phyloP scores from a whole-genome alignment of 106 monocot genomes.

The Dendrobium catenatum region DNA sequence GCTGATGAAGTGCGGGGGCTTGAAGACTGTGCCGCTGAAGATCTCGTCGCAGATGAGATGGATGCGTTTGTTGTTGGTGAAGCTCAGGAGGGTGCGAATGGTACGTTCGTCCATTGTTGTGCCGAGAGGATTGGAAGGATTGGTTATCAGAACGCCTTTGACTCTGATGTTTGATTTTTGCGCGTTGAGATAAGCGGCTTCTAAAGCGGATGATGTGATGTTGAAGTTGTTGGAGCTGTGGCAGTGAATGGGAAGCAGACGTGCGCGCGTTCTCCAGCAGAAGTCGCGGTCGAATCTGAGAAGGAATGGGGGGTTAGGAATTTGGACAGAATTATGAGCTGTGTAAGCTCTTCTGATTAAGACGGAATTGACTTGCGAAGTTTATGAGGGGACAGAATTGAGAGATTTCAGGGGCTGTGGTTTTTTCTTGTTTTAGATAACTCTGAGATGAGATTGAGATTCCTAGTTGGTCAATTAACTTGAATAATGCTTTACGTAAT shows the following conservation, averaged over 20 bases:
- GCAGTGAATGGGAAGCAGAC: constrained; percentile 52
- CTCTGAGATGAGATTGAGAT: background rate
- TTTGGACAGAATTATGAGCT: background rate
- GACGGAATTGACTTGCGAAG: too few species aligned
- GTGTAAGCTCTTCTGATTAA: too few species aligned
- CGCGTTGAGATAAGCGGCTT: constrained; percentile 34
- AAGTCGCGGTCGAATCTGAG: constrained; percentile 66
- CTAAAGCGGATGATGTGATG: constrained; percentile 35
- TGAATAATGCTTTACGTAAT: background rate
- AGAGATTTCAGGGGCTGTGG: background rate
- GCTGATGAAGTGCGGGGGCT: constrained; percentile 23
- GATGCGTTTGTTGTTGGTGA: constrained; percentile 29
- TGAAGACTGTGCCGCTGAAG: constrained; percentile 33
- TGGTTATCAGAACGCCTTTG: constrained; percentile 47
- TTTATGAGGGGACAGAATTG: too few species aligned
- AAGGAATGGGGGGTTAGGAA: background rate
- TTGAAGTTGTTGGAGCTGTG: constrained; percentile 44
- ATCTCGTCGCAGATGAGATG: constrained; percentile 70
- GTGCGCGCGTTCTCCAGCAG: constrained; percentile 56
- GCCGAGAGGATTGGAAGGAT: constrained; percentile 70
- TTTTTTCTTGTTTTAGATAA: background rate
- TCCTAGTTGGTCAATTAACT: background rate
- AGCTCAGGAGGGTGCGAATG: constrained; percentile 16
- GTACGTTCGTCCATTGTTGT: constrained; percentile 17
- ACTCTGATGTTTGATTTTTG: constrained; percentile 20